phyloP scores from a whole-genome alignment of 164 flowering plant species.

The Annona squamosa region DNA sequence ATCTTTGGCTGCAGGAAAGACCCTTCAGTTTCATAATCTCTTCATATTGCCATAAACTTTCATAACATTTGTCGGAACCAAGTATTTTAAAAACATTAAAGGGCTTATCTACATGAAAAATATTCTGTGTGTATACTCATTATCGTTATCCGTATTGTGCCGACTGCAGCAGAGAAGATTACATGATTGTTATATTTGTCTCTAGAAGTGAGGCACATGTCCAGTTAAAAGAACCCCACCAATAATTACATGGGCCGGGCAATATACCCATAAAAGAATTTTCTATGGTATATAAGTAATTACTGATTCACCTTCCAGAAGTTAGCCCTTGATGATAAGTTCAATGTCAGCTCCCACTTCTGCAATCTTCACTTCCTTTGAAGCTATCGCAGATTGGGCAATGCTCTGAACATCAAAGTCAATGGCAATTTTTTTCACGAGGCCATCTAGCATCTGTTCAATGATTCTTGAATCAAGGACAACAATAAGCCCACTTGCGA shows the following conservation, averaged over 20 bases:
- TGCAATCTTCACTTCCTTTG: conserved; percentile 72
- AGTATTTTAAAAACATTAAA: too few species aligned
- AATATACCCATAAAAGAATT: not conserved
- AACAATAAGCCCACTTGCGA: not conserved
- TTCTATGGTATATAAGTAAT: not conserved
- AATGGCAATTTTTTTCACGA: conserved; percentile 61
- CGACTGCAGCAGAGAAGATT: too few species aligned
- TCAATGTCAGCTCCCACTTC: conserved; percentile 88
- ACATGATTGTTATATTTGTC: too few species aligned
- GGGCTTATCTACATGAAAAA: too few species aligned
- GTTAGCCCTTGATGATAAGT: conserved; percentile 23
- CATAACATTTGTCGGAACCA: too few species aligned
- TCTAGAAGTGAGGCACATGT: too few species aligned
- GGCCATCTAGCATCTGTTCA: conserved; percentile 81
- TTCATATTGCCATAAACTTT: too few species aligned
- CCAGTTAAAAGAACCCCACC: too few species aligned
- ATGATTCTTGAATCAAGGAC: conserved; percentile 1
- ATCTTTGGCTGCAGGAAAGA: too few species aligned
- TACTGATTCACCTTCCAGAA: not conserved
- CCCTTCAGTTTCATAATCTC: too few species aligned
- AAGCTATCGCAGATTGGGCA: conserved; percentile 63
- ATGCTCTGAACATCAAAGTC: conserved; percentile 77
- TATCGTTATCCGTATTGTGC: too few species aligned
- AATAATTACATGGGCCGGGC: not conserved
- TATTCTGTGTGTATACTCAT: too few species aligned